These are phyloP conservation scores for Stemphylium beticola DNA, from an alignment of 2,329 filamentous ascomycete species.

Conservation along the genomic window DNA sequence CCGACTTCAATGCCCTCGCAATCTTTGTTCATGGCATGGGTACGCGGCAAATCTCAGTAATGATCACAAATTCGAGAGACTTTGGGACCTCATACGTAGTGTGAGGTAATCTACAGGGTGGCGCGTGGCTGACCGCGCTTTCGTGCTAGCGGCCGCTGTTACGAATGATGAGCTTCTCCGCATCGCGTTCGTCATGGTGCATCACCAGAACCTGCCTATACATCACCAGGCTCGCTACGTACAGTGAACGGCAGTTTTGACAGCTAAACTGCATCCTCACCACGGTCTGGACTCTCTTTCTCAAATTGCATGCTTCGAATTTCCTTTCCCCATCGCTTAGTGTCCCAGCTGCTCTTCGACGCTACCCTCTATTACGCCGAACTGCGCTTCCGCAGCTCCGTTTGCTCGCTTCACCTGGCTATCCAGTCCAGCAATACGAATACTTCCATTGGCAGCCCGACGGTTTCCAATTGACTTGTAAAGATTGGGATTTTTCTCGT, in stretches of 20 bases:
- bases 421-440: not conserved
- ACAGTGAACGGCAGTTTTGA: not conserved
- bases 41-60: too few species aligned
- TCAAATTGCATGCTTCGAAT: not conserved
- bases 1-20: not conserved
- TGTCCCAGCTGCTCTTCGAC: not conserved
- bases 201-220: not conserved
- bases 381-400: not conserved
- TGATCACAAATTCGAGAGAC: not conserved
- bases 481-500: too few species aligned
- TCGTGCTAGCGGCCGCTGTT: not conserved
- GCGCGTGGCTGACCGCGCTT: slow-evolving; percentile 1
- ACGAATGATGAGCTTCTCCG: slow-evolving; percentile 1
- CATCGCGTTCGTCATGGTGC: slow-evolving; percentile 4
- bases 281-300: not conserved
- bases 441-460: not conserved
- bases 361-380: not conserved
- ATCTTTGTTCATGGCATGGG: too few species aligned
- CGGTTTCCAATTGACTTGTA: not conserved
- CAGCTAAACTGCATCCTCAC: not conserved
- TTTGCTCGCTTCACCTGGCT: not conserved
- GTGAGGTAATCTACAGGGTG: not conserved
- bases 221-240: not conserved
- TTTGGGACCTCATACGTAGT: not conserved
- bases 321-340: not conserved